These are phyloP conservation scores for Zygnema circumcarinatum DNA, from an alignment of 139 green algal species.

Conservation along the genomic window DNA sequence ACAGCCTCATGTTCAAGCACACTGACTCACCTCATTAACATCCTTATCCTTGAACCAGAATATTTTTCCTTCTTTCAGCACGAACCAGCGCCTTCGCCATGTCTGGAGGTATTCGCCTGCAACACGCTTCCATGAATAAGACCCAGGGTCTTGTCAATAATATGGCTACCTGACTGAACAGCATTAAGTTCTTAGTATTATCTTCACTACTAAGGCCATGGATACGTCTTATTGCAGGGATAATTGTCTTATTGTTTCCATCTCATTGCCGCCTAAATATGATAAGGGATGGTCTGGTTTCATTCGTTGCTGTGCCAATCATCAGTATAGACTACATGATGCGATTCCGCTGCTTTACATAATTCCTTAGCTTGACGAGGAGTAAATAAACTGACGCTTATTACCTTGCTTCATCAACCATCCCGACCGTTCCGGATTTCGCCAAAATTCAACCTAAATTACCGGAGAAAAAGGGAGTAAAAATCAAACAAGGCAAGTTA, in stretches of 20 bases:
- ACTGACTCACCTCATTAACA: slow-evolving; percentile 67
- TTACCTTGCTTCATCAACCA: slow-evolving; percentile 61
- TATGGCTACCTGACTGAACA: no score
- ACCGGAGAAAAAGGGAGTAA: no score
- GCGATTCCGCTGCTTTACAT: no score
- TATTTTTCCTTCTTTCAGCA: slow-evolving; percentile 97
- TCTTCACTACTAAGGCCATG: not conserved
- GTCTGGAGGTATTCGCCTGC: slow-evolving; percentile 93
- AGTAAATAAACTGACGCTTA: not conserved
- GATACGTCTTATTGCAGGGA: not conserved
- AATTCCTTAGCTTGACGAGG: no score
- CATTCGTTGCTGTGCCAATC: no score
- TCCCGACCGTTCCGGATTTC: slow-evolving; percentile 26
- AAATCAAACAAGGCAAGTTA: no score
- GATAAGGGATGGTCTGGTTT: not conserved
- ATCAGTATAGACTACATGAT: no score
- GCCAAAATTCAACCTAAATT: slow-evolving; percentile 50
- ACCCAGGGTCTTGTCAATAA: no score
- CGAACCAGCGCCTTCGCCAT: slow-evolving; percentile 95
- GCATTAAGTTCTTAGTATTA: no score
- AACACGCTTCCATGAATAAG: no score
- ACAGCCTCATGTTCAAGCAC: not conserved
- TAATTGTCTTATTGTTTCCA: not conserved
- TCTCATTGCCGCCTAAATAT: not conserved
- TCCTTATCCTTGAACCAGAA: slow-evolving; percentile 97